Conservation (phyloP, 2,329 filamentous ascomycete species). For the Hansfordia pulvinata region DNA sequence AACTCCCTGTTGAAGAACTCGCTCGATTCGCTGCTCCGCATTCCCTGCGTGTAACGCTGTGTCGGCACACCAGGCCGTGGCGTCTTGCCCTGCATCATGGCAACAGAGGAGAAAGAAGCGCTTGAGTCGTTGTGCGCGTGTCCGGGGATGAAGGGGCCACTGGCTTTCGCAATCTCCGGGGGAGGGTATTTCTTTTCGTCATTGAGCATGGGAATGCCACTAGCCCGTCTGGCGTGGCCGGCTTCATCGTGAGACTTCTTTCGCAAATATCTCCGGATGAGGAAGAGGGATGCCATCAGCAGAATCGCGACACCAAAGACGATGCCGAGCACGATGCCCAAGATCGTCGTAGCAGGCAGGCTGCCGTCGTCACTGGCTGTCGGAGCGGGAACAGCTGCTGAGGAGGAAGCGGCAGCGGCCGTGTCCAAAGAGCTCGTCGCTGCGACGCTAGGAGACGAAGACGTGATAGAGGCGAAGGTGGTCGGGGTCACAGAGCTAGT, state of each 20-base stretch:
- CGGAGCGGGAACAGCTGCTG: conserved; percentile 4
- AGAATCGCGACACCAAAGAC: conserved; percentile 61
- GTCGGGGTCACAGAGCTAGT: conserved; percentile 15
- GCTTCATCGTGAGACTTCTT: conserved; percentile 35
- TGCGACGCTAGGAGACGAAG: conserved; percentile 7
- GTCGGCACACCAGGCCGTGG: conserved; percentile 29
- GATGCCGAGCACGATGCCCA: conserved; percentile 74
- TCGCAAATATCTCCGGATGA: conserved; percentile 47
- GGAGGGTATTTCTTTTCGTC: conserved; percentile 42
- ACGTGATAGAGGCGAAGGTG: conserved; percentile 9
- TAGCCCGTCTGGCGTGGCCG: conserved; percentile 27
- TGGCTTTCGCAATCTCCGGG: conserved; percentile 28
- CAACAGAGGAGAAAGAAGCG: conserved; percentile 48
- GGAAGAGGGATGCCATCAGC: conserved; percentile 57
- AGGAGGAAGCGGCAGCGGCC: conserved; percentile 4
- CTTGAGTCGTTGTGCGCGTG: conserved; percentile 39
- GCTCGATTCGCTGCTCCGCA: conserved; percentile 43
- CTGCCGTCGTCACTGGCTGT: conserved; percentile 15
- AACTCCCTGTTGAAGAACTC: conserved; percentile 49
- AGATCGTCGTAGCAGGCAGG: conserved; percentile 41
- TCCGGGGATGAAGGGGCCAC: conserved; percentile 29
- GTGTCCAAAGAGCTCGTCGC: too few species aligned
- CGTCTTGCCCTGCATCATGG: conserved; percentile 51
- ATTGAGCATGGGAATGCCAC: conserved; percentile 30
- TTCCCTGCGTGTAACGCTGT: too few species aligned